A percentile compares a stretch with the other conserved stretches of the same genome.
Evolutionary conservation across 108 stramenopile genomes (phyloP).

Genomic region (Cyclotella baltica): DNA sequence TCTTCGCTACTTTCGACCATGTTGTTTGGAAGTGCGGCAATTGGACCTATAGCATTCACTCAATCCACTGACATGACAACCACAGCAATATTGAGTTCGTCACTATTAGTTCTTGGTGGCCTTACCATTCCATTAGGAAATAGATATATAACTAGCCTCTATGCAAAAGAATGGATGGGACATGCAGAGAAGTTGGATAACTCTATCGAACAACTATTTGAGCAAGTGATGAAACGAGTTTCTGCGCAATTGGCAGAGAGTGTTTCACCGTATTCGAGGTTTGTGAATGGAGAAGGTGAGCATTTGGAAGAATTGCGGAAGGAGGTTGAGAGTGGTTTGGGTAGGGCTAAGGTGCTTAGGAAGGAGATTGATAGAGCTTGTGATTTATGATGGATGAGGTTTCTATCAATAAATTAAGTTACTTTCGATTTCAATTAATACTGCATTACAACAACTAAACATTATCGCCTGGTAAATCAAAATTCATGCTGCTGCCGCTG

Average conservation of each 20-base stretch:
- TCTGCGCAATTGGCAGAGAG: conserved; percentile 1
- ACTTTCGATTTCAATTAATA: too few relatives aligned
- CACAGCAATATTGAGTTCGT: neutral
- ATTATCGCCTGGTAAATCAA: too few relatives aligned
- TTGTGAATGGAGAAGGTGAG: conserved; percentile 17
- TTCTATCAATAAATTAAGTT: too few relatives aligned
- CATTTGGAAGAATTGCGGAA: neutral
- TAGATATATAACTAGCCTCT: neutral
- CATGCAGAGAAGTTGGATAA: conserved; percentile 9
- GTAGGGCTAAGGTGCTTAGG: neutral
- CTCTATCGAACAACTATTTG: neutral
- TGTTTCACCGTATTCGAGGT: conserved; percentile 14
- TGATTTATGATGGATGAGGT: neutral
- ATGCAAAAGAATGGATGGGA: neutral
- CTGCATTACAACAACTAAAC: too few relatives aligned
- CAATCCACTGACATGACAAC: neutral
- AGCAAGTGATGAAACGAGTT: conserved; percentile 9
- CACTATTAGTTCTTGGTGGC: conserved; percentile 1
- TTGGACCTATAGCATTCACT: neutral
- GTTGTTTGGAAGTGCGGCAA: neutral
- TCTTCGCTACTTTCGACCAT: neutral
- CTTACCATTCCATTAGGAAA: neutral
- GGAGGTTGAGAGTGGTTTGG: neutral
- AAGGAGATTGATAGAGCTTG: neutral
- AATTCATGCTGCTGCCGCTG: too few relatives aligned